Evolutionary conservation across 371 early-diverging fungal genomes (phyloP).

Genomic region (Encephalitozoon cuniculi): DNA sequence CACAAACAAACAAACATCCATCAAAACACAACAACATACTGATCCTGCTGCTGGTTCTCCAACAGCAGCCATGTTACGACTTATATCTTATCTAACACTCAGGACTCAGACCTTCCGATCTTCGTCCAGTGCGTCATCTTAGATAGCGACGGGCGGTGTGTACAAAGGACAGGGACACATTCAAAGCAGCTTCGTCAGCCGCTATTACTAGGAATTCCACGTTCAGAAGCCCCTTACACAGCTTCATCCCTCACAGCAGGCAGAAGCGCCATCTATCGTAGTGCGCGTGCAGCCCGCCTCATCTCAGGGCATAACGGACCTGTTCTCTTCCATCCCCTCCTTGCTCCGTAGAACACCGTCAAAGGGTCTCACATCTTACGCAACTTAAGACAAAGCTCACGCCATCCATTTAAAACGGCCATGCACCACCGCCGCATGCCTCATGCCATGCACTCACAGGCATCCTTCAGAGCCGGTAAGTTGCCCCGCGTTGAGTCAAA

Average conservation of each 20-base stretch:
- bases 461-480: slow-evolving; percentile 63
- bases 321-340: slow-evolving; percentile 66
- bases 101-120: slow-evolving; percentile 61
- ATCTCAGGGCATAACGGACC: slow-evolving; percentile 70
- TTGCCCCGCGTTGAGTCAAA: slow-evolving; percentile 55
- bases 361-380: slow-evolving; percentile 66
- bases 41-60: slow-evolving; percentile 64
- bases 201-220: slow-evolving; percentile 66
- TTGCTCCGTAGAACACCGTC: slow-evolving; percentile 62
- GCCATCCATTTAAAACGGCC: slow-evolving; percentile 63
- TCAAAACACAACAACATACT: no score
- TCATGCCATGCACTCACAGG: slow-evolving; percentile 61
- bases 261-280: slow-evolving; percentile 66
- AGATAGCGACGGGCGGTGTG: slow-evolving; percentile 57
- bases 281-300: slow-evolving; percentile 67
- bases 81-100: slow-evolving; percentile 68
- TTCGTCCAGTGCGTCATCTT: slow-evolving; percentile 27
- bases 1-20: no score
- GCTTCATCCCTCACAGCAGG: slow-evolving; percentile 65
- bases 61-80: slow-evolving; percentile 70
- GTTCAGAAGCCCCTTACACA: slow-evolving; percentile 65
- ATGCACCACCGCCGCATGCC: slow-evolving; percentile 62
- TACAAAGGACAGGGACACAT: slow-evolving; percentile 61
- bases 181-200: slow-evolving; percentile 64
- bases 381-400: slow-evolving; percentile 67